Evolutionary conservation across 2,329 filamentous ascomycete species (phyloP).

Genomic region (Aspergillus oerlinghausenensis): DNA sequence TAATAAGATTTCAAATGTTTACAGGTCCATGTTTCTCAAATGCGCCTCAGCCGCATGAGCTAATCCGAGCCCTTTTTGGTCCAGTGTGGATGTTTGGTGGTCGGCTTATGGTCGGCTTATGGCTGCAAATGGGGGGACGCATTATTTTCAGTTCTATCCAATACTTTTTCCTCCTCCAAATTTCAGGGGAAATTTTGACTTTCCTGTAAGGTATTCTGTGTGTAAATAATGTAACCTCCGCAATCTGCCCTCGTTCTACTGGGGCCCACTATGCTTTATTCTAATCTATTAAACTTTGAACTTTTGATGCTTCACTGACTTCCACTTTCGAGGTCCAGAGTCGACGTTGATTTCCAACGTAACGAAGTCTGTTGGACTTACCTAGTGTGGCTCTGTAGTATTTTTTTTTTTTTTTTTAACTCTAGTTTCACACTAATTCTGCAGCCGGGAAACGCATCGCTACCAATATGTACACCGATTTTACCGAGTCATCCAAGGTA

Average conservation of each 20-base stretch:
- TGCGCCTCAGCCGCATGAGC: constrained; percentile 18
- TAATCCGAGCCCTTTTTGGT: not conserved
- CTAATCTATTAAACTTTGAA: not conserved
- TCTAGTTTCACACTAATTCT: not conserved
- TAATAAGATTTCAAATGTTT: not conserved
- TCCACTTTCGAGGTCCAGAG: not conserved
- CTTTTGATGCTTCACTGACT: not conserved
- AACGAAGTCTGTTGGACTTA: not conserved
- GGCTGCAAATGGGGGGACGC: not conserved
- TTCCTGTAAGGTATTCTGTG: not conserved
- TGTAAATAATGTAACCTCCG: not conserved
- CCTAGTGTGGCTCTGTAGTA: not conserved
- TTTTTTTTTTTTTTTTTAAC: too few relatives aligned
- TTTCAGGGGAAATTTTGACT: not conserved
- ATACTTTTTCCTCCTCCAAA: not conserved
- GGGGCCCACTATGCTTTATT: not conserved
- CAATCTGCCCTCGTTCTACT: not conserved
- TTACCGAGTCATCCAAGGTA: not conserved
- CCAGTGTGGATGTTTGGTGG: not conserved
- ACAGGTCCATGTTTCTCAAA: constrained; percentile 1
- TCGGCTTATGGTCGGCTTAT: constrained; percentile 3
- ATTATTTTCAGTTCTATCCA: not conserved
- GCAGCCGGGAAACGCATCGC: not conserved
- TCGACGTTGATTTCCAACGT: not conserved
- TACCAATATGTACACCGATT: not conserved